phyloP scores from a whole-genome alignment of 2,329 filamentous ascomycete species.

The Penicillium brevicompactum region DNA sequence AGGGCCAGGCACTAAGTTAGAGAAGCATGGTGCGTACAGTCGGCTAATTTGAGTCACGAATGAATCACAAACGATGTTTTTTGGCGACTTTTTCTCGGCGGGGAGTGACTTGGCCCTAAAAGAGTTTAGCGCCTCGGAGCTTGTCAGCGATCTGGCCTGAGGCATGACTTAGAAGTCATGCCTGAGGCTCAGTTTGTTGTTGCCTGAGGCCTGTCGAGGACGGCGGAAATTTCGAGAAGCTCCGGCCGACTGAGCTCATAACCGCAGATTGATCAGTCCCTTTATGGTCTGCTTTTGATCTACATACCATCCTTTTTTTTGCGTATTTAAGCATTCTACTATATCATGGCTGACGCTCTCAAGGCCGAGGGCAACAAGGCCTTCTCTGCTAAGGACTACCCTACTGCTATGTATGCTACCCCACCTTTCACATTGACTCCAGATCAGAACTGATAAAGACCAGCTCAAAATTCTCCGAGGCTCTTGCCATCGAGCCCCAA shows the following conservation, averaged over 20 bases:
- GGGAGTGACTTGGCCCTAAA: conserved; percentile 15
- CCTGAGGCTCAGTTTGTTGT: not conserved
- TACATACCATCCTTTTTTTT: not conserved
- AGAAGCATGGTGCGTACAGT: conserved; percentile 19
- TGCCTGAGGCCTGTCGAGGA: conserved; percentile 28
- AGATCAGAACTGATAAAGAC: conserved; percentile 11
- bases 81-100: conserved; percentile 34
- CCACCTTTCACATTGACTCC: conserved; percentile 17
- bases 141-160: conserved; percentile 11
- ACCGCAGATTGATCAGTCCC: conserved; percentile 7
- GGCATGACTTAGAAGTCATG: not conserved
- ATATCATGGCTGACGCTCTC: conserved; percentile 73
- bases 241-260: conserved; percentile 29
- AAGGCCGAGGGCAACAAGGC: conserved; percentile 99
- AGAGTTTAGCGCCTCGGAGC: conserved; percentile 21
- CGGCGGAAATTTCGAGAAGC: conserved; percentile 51
- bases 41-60: conserved; percentile 15
- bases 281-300: conserved; percentile 11
- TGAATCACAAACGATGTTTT: conserved; percentile 26
- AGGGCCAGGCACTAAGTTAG: conserved; percentile 15
- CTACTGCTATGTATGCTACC: conserved; percentile 77
- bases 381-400: conserved; percentile 95
- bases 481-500: conserved; percentile 80
- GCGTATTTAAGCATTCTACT: conserved; percentile 3
- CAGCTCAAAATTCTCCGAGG: conserved; percentile 92